Evolutionary conservation across 2,329 filamentous ascomycete genomes (phyloP), one percentile per base, ranked within the genome.

Genomic region (Coniosporium tulheliwenetii): DNA sequence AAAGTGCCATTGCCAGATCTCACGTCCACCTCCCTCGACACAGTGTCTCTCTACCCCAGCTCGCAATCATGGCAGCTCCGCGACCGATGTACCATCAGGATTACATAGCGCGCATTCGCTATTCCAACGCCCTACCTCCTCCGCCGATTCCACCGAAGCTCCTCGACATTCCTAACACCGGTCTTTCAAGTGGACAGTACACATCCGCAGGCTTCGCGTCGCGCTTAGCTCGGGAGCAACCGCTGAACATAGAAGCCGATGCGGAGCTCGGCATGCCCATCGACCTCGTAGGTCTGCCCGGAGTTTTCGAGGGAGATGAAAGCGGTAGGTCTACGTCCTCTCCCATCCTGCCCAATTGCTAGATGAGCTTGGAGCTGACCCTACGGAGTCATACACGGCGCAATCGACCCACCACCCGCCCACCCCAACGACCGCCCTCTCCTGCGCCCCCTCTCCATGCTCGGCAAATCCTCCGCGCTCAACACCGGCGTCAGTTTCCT

Each of bases 231-330:
- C 73, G 89, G 54, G 86, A 94, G 55, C 91, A 96, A 66, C 84
- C 89, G 40, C 70, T 94, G 38, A 96, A 95, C 56, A 91, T 98
- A 45, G 91, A 98, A 63, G 86, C 86, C 29, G 91, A 98, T 73
- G 91, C 87, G 8, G 91, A 98, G 67, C 74, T 96, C 51, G 91
- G 91, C 43, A 96, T 98, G 91, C 86, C 87, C 44, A 77, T 98
- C 56, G 89, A 96, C 59, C 66, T 98, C 50, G 82, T 96, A 43
- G 91, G 91, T 53, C 85, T 96, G 66, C 89, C 89, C 5, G 86
- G 87, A 29, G 79, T 96, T 43, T 95, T 96, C 55, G 80, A 96
- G 53, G 89, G 87, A 43, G 86, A 96, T 59, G 89, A 96, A 67
- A 81, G 81, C 64, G 85, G 87, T 95, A 70, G 45, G 67, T 57